Conservation (phyloP, 2,329 filamentous ascomycete genomes). For the Microcyclospora tardicrescens region DNA sequence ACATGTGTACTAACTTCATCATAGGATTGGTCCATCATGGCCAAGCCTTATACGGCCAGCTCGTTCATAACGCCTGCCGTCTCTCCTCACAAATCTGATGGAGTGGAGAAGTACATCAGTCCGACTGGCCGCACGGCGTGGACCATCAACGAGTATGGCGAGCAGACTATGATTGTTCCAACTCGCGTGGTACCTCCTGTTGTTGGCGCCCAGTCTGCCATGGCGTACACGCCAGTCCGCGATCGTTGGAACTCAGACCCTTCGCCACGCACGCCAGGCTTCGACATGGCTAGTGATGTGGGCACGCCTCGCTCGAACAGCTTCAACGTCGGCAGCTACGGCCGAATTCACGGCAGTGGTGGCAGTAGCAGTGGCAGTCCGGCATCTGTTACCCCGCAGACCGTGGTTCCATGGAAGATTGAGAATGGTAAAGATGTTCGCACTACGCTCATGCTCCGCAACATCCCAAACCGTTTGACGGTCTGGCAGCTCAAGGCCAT, state of each 20-base stretch:
- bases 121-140: slow-evolving; percentile 20
- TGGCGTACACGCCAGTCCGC: not conserved
- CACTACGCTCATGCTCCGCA: slow-evolving; percentile 68
- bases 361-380: slow-evolving; percentile 1
- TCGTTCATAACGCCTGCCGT: not conserved
- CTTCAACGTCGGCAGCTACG: slow-evolving; percentile 7
- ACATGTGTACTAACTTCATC: slow-evolving; percentile 1
- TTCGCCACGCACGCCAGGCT: slow-evolving; percentile 2
- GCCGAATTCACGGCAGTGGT: slow-evolving; percentile 7
- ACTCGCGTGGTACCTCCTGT: not conserved
- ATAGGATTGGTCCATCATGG: slow-evolving; percentile 4
- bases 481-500: slow-evolving; percentile 54
- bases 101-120: slow-evolving; percentile 3
- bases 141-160: slow-evolving; percentile 9
- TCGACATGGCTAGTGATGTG: not conserved
- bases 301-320: slow-evolving; percentile 2
- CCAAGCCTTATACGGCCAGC: not conserved
- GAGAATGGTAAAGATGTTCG: slow-evolving; percentile 34
- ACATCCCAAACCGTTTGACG: slow-evolving; percentile 84
- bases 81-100: not conserved
- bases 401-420: slow-evolving; percentile 27
- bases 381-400: slow-evolving; percentile 18
- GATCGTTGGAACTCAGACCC: slow-evolving; percentile 3
- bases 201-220: not conserved
- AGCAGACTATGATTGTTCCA: not conserved